Percentiles rank a stretch among this genome's conserved stretches.
Evolutionary conservation across 352 stramenopile genomes (phyloP).

Genomic region (Phytophthora quininea): DNA sequence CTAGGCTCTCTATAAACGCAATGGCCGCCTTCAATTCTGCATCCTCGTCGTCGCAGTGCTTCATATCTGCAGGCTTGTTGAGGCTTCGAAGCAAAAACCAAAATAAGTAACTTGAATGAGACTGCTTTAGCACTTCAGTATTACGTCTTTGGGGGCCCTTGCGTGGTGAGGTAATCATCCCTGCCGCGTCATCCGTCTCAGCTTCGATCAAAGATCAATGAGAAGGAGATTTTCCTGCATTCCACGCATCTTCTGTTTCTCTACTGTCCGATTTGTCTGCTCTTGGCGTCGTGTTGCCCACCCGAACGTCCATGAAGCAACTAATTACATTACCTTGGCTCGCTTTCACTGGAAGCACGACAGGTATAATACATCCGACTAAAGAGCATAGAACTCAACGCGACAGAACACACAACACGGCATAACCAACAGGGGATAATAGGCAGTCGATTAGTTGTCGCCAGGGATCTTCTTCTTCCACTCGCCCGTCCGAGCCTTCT

Average conservation of each 20-base stretch:
- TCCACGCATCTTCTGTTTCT: too few species aligned
- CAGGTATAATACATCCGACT: too few species aligned
- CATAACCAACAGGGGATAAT: slow-evolving; percentile 10
- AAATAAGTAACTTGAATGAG: background rate
- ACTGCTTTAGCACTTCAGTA: too few species aligned
- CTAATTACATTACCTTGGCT: too few species aligned
- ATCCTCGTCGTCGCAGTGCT: background rate
- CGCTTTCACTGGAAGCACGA: too few species aligned
- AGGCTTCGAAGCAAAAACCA: background rate
- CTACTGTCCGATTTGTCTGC: too few species aligned
- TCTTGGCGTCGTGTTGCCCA: too few species aligned
- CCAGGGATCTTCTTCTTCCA: slow-evolving; percentile 46
- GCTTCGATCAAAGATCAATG: too few species aligned
- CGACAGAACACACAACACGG: background rate
- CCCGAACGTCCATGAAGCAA: too few species aligned
- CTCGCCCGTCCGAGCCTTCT: slow-evolving; percentile 68
- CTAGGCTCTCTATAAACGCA: background rate
- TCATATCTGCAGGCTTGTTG: background rate
- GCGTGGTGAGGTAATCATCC: background rate
- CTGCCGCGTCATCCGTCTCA: too few species aligned
- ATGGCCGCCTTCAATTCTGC: background rate
- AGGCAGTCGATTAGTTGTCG: slow-evolving; percentile 31
- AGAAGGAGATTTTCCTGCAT: too few species aligned
- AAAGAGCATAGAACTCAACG: background rate
- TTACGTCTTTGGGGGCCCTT: too few species aligned